Evolutionary conservation across 169 alveolate genomes (phyloP).

Genomic region (Perkinsus olseni): DNA sequence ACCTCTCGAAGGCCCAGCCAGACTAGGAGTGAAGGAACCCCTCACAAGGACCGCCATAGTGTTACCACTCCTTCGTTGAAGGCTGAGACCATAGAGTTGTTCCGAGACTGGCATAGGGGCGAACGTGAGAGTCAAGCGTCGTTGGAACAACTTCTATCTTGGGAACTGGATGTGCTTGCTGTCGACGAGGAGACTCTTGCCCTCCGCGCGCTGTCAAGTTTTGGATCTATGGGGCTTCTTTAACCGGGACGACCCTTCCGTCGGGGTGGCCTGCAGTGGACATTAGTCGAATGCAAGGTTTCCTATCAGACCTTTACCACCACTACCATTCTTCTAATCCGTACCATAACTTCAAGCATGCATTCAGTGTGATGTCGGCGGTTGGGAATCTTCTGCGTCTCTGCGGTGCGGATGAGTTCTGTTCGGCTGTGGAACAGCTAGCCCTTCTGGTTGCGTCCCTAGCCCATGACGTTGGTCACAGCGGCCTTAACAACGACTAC

Average conservation of each 20-base stretch:
- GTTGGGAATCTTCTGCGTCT: constrained; percentile 13
- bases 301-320: background rate
- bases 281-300: background rate
- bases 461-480: constrained; percentile 28
- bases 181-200: background rate
- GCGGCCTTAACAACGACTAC: constrained; percentile 26
- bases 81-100: background rate
- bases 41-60: background rate
- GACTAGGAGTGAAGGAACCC: background rate
- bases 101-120: background rate
- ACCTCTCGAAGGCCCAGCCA: background rate
- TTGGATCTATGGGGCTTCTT: background rate
- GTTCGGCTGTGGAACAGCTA: constrained; percentile 13
- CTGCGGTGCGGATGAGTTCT: constrained; percentile 18
- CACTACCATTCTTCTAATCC: constrained; percentile 14
- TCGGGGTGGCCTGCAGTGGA: background rate
- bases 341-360: constrained; percentile 34
- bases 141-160: background rate
- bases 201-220: background rate
- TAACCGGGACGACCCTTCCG: background rate
- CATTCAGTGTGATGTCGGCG: constrained; percentile 21
- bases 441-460: constrained; percentile 29
- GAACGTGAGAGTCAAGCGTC: background rate
- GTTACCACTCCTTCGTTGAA: background rate
- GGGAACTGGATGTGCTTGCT: background rate